Conservation (phyloP, 2,329 filamentous ascomycete genomes). For the Leptographium procerum region DNA sequence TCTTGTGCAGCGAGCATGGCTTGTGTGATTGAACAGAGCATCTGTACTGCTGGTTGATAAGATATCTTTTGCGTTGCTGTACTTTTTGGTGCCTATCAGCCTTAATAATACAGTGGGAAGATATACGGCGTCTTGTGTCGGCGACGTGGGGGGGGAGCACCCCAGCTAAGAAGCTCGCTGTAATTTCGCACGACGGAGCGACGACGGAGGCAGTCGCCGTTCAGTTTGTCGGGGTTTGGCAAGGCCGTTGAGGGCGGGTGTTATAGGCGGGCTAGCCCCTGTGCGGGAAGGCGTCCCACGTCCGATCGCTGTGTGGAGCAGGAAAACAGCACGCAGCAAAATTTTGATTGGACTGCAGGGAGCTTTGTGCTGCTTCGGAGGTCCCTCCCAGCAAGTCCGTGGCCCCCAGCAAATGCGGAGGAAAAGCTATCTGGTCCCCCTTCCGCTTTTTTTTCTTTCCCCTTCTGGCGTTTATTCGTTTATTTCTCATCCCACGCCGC, state of each 20-base stretch:
- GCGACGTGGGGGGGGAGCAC: not conserved
- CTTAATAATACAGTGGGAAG: not conserved
- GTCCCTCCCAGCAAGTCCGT: not conserved
- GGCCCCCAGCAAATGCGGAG: not conserved
- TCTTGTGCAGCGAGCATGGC: not conserved
- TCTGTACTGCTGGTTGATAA: not conserved
- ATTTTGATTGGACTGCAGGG: not conserved
- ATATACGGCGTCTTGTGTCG: slow-evolving; percentile 1
- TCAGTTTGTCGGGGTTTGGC: not conserved
- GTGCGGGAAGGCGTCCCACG: not conserved
- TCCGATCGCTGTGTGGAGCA: not conserved
- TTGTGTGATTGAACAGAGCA: not conserved
- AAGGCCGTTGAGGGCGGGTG: not conserved
- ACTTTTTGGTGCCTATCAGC: not conserved
- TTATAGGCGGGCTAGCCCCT: not conserved
- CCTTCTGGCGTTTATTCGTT: slow-evolving; percentile 1
- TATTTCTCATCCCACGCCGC: not conserved
- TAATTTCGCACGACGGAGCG: not conserved
- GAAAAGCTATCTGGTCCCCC: not conserved
- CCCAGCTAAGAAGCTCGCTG: not conserved
- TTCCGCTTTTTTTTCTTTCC: not conserved
- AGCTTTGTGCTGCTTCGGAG: not conserved
- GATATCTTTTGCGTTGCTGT: not conserved
- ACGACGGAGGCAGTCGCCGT: not conserved
- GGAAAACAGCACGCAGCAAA: not conserved